Evolutionary conservation across 495 filamentous ascomycete species (phyloP), one percentile per base, ranked within the genome.

Genomic region (Corynascus novoguineensis): DNA sequence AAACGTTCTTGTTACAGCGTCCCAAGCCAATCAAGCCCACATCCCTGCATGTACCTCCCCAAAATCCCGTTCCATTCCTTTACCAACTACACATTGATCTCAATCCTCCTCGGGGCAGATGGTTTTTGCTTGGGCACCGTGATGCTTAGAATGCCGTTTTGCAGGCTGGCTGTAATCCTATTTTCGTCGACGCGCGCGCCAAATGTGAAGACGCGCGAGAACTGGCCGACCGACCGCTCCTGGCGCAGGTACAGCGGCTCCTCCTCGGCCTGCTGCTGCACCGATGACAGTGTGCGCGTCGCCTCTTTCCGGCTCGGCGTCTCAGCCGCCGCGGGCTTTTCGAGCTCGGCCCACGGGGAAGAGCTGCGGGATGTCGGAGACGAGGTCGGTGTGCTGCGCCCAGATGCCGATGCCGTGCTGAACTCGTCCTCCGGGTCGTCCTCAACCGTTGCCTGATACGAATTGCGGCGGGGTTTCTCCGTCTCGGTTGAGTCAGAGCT

Each of bases 181-280:
- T 96, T 87, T 61, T 89, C 84, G 68, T 96, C 84, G 32, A 96
- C 80, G 11, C 81, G 78, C 8, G 68, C 69, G 0, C 89, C 82
- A 78, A 97, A 96, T 52, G 66, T 81, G 77, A 97, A 96, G 25
- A 75, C 77, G 52, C 91, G 83, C 34, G 82, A 76, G 78, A 96
- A 97, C 50, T 87, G 78, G 60, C 92, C 92, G 50, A 89, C 74
- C 8, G 76, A 83, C 61, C 92, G 86, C 79, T 97, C 92, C 25
- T 79, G 78, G 41, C 86, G 78, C 89, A 88, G 93, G 76, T 85
- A 95, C 63, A 73, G 62, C 47, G 66, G 47, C 62, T 72, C 60
- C 50, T 71, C 49, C 58, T 42, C 29, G 7, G 50, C 29, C 53
- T 50, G 32, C n/a, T n/a, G n/a, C n/a, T n/a, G n/a, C n/a, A n/a